Percentiles rank a stretch among this genome's conserved stretches.
These are phyloP conservation scores for Capronia americana DNA, from an alignment of 2,329 filamentous ascomycete genomes.

Conservation along the genomic window DNA sequence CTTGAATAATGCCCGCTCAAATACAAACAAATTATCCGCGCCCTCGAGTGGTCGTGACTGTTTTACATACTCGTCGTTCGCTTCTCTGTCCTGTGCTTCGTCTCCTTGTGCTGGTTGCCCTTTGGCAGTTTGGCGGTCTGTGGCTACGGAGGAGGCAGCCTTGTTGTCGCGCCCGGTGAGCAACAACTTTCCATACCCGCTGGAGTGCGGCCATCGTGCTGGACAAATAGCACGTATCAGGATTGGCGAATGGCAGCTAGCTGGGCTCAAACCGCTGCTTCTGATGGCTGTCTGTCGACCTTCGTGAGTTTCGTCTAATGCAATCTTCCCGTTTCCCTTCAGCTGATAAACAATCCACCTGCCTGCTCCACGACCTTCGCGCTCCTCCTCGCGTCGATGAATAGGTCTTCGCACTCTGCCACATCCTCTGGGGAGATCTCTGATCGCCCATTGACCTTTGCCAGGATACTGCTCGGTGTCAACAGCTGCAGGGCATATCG, in stretches of 20 bases:
- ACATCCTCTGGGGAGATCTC: constrained; percentile 81
- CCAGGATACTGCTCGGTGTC: constrained; percentile 87
- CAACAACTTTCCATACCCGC: background rate
- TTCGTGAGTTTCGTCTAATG: background rate
- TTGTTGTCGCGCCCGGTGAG: background rate
- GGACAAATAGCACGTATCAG: background rate
- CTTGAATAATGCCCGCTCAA: background rate
- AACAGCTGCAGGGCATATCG: constrained; percentile 92
- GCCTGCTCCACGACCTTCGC: constrained; percentile 72
- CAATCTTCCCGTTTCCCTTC: constrained; percentile 40
- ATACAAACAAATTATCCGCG: background rate
- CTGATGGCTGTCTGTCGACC: background rate
- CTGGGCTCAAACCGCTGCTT: background rate
- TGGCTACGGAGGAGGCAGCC: background rate
- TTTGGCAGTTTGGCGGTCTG: background rate
- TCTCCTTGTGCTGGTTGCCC: background rate
- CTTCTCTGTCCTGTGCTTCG: background rate
- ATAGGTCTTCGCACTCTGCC: constrained; percentile 80
- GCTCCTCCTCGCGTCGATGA: constrained; percentile 81
- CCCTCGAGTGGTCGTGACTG: background rate
- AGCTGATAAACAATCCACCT: constrained; percentile 69
- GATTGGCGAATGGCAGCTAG: background rate
- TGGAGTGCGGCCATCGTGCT: background rate
- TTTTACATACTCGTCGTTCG: constrained; percentile 6
- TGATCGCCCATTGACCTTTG: constrained; percentile 77